Evolutionary conservation across 2,329 filamentous ascomycete genomes (phyloP).

Genomic region (Penicillium frequentans): DNA sequence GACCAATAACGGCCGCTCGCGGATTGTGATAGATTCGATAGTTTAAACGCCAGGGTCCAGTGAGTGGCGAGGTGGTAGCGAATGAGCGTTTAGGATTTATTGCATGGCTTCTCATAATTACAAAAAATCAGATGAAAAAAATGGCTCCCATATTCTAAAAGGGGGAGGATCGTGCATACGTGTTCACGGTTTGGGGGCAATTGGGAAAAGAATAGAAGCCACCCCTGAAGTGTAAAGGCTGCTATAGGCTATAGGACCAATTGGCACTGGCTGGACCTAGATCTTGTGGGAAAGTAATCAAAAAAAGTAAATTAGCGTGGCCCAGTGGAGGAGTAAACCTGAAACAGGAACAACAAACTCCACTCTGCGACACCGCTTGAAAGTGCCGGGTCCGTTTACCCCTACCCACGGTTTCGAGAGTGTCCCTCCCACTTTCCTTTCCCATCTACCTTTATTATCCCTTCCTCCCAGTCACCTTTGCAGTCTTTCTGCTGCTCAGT

Average conservation of each 20-base stretch:
- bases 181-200: neutral
- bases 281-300: neutral
- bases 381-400: slow-evolving; percentile 25
- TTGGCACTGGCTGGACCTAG: slow-evolving; percentile 4
- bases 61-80: slow-evolving; percentile 8
- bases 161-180: neutral
- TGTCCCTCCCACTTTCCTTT: slow-evolving; percentile 23
- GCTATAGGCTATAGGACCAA: slow-evolving; percentile 1
- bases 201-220: neutral
- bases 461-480: slow-evolving; percentile 19
- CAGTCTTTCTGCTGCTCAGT: slow-evolving; percentile 32
- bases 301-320: slow-evolving; percentile 3
- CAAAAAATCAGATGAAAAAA: neutral
- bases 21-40: slow-evolving; percentile 23
- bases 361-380: slow-evolving; percentile 29
- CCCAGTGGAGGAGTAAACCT: slow-evolving; percentile 27
- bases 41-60: slow-evolving; percentile 10
- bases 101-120: neutral
- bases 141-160: neutral
- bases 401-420: slow-evolving; percentile 24
- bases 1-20: slow-evolving; percentile 12
- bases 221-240: neutral
- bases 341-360: slow-evolving; percentile 33
- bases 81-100: slow-evolving; percentile 2
- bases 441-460: slow-evolving; percentile 19